Evolutionary conservation across 2,329 filamentous ascomycete species (phyloP), one percentile per base, ranked within the genome.

Genomic region (Aspergillus sp.): DNA sequence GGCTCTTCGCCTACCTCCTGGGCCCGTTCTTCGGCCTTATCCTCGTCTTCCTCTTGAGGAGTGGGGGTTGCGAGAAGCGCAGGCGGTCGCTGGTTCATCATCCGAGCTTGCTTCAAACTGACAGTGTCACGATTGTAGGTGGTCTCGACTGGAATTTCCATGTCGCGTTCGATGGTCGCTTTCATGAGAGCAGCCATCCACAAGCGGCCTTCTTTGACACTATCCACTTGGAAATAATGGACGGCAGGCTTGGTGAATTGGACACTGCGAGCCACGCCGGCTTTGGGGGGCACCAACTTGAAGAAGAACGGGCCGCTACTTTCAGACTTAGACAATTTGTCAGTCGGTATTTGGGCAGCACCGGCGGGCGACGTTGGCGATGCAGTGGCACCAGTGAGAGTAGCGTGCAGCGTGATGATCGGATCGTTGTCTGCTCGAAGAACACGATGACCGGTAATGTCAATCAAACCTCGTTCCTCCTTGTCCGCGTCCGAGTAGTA

Each of bases 161-260:
- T 73, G 58, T 98, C 93, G 51, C 91, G 85, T 64, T 97, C 91
- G 59, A 98, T 98, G 1, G 93, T 98, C 9, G 93, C 93, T 72
- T 98, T 98, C 88, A 98, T 95, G 45, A 98, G 74, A 5, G 93
- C 93, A 4, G 90, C 93, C 93, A 98, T 98, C 93, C 93, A 98
- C 37, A 94, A 74, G 10, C 93, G 83, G 13, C 93, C 93, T 63
- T 93, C 83, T 59, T 88, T 83, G 49, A 96, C 74, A 59, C 86
- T 95, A 45, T 94, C 90, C 19, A 96, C 90, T 4, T 94, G 93
- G 67, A 98, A 98, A 68, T 96, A 97, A 67, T 98, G 93, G 35
- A 96, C 88, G 7, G 90, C 93, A 4, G 93, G 93, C 67, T 96
- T 96, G 1, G 93, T 98, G 65, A 98, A 98, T 63, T 90, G 95